Evolutionary conservation across 2,329 filamentous ascomycete species (phyloP).

Genomic region (Arthrobotrys conoides): DNA sequence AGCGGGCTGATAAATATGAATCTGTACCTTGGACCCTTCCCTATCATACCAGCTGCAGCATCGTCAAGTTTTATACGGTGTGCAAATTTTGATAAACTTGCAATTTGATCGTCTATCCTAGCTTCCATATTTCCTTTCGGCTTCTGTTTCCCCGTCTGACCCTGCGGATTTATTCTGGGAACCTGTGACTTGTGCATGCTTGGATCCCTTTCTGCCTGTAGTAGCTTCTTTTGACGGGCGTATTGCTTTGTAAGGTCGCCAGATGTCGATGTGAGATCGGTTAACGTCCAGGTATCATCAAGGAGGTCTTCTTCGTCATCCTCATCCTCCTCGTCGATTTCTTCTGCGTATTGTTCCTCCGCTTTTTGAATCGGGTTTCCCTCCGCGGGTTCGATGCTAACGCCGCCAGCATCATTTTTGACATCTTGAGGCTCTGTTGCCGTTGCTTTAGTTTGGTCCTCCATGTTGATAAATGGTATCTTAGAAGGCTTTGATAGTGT

Average conservation of each 20-base stretch:
- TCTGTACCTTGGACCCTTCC: constrained; percentile 67
- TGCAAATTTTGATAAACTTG: constrained; percentile 85
- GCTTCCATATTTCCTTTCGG: constrained; percentile 83
- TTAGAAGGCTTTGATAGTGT: neutral
- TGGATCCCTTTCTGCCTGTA: constrained; percentile 70
- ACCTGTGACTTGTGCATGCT: constrained; percentile 70
- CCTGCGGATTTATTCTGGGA: constrained; percentile 81
- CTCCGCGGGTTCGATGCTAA: constrained; percentile 7
- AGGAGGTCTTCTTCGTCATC: constrained; percentile 67
- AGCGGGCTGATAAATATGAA: neutral
- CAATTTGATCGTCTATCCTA: constrained; percentile 88
- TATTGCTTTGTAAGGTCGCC: constrained; percentile 86
- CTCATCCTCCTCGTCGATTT: constrained; percentile 69
- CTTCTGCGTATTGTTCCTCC: constrained; percentile 71
- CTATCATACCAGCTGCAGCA: constrained; percentile 71
- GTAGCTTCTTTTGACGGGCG: constrained; percentile 83
- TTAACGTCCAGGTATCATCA: constrained; percentile 69
- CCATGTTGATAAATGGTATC: constrained; percentile 32
- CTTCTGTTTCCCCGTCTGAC: constrained; percentile 67
- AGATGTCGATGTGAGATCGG: constrained; percentile 67
- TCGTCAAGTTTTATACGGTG: constrained; percentile 85
- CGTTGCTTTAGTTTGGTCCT: constrained; percentile 10
- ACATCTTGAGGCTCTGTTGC: constrained; percentile 2
- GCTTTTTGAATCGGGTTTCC: constrained; percentile 9
- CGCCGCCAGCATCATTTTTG: constrained; percentile 6